phyloP scores from a whole-genome alignment of 1,284 basidiomycete species.

The Sporisorium reilianum region DNA sequence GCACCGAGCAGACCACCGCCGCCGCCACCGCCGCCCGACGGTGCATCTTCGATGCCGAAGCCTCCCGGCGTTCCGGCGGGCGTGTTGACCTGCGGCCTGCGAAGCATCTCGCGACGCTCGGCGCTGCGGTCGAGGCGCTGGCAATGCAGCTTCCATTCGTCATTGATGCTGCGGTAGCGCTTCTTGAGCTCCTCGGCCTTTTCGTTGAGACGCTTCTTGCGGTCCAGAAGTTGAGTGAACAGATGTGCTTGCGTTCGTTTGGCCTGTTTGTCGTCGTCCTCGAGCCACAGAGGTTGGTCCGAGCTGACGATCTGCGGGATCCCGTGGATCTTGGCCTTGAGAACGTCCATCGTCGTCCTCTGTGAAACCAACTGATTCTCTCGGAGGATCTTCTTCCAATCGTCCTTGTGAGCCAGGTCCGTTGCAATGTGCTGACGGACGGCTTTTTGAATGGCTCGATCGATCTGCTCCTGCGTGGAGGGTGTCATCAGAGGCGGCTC shows the following conservation, averaged over 20 bases:
- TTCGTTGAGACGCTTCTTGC: conserved; percentile 54
- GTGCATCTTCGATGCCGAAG: conserved; percentile 35
- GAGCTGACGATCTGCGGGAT: conserved; percentile 42
- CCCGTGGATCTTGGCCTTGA: conserved; percentile 54
- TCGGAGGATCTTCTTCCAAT: conserved; percentile 35
- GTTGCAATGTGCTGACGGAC: conserved; percentile 20
- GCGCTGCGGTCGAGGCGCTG: conserved; percentile 56
- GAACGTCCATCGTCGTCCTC: conserved; percentile 39
- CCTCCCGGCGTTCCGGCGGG: conserved; percentile 43
- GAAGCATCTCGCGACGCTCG: conserved; percentile 54
- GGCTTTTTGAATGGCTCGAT: conserved; percentile 23
- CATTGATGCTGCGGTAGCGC: conserved; percentile 58
- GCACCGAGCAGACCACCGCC: conserved; percentile 33
- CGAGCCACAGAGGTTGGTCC: conserved; percentile 43
- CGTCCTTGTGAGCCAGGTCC: conserved; percentile 1
- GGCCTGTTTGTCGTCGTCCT: conserved; percentile 40
- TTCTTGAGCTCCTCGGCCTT: conserved; percentile 56
- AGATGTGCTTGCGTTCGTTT: conserved; percentile 35
- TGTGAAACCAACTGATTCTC: conserved; percentile 46
- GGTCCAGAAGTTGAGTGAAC: conserved; percentile 35
- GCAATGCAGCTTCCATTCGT: conserved; percentile 64
- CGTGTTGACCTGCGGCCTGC: conserved; percentile 38
- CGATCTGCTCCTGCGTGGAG: conserved; percentile 46
- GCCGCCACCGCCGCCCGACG: conserved; percentile 9
- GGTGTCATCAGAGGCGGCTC: conserved; percentile 47